Base-by-base conservation (phyloP, 352 stramenopile genomes). In the Globisporangium acanthophoron region DNA sequence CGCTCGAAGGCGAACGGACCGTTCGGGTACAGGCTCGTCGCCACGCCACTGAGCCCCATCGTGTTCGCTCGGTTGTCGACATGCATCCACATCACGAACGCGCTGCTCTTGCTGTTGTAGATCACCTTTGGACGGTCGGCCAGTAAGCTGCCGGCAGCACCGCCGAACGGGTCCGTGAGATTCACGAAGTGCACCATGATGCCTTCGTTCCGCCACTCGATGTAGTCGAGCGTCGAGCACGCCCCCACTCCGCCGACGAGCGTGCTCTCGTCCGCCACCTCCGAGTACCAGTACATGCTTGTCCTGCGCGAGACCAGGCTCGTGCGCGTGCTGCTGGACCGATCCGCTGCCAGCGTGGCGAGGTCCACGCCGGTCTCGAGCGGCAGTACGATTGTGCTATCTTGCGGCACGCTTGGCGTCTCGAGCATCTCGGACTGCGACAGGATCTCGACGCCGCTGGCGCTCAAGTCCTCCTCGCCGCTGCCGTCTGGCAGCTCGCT, bases 61-160 rank as follows among this genome's bases (percentile, higher is more conserved):
- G 83, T 81, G 56, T 92, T 89, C 15, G 65, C 79, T 8, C 53
- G 64, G 62, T 97, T 94, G 66, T 98, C 93, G 15, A 98, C 85
- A 47, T 96, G 85, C 78, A 97, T 95, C 96, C 96, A 99, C 96
- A 99, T 98, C 3, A 99, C 96, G 64, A 96, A 98, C 37, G 89
- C 76, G 39, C 76, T 61, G 7, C 78, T 96, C 3, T 67, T 64
- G 21, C 78, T 73, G 66, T 98, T 98, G 59, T 90, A 97, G 11
- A 98, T 55, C 13, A 98, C 92, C 55, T 98, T 98, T 1, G 95
- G 93, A 1, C 90, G 84, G 55, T 96, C 87, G 11, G 82, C 78
- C 9, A 84, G 55, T 29, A 97, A 69, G 2, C 57, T 54, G 18
- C 48, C 55, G 44, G 21, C 54, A 24, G 20, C 55, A 24, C 53